Percentiles rank a stretch among this genome's conserved stretches.
These are phyloP conservation scores for Melampsora americana DNA, from an alignment of 1,284 basidiomycete genomes.

Conservation along the genomic window DNA sequence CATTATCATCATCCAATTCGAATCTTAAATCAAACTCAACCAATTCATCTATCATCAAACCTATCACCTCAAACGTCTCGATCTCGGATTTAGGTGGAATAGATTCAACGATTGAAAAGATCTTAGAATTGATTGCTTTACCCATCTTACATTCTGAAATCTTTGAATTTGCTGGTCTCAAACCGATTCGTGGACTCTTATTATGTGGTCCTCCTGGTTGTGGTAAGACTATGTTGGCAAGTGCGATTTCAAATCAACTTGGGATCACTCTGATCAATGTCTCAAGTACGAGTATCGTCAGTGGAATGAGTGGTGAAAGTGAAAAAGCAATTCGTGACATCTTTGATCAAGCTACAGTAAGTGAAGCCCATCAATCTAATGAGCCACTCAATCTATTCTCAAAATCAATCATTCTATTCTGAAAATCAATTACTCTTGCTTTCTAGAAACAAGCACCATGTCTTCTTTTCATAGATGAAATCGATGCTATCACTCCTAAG, in stretches of 20 bases:
- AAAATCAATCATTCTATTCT: too few relatives aligned
- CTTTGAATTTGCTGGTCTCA: constrained; percentile 86
- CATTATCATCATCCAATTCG: neutral
- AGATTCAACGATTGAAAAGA: constrained; percentile 78
- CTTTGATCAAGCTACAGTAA: constrained; percentile 88
- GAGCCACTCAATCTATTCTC: too few relatives aligned
- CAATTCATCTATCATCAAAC: constrained; percentile 24
- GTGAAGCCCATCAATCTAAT: too few relatives aligned
- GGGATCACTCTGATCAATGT: constrained; percentile 88
- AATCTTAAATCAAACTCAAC: neutral
- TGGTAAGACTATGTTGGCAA: constrained; percentile 87
- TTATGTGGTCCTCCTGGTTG: constrained; percentile 94
- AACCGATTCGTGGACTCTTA: constrained; percentile 87
- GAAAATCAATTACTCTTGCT: too few relatives aligned
- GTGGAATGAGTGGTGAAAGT: constrained; percentile 95
- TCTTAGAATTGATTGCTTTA: constrained; percentile 91
- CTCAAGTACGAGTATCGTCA: constrained; percentile 89
- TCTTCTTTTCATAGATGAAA: constrained; percentile 91
- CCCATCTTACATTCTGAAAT: constrained; percentile 93
- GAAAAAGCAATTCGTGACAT: constrained; percentile 93
- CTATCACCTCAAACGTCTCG: neutral
- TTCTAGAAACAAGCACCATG: constrained; percentile 77
- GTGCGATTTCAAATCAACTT: constrained; percentile 89
- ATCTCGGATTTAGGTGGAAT: constrained; percentile 85
- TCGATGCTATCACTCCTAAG: constrained; percentile 96